A percentile compares a stretch with the other conserved stretches of the same genome.
phyloP scores from a whole-genome alignment of 495 filamentous ascomycete genomes.

The Neurospora hispaniola region DNA sequence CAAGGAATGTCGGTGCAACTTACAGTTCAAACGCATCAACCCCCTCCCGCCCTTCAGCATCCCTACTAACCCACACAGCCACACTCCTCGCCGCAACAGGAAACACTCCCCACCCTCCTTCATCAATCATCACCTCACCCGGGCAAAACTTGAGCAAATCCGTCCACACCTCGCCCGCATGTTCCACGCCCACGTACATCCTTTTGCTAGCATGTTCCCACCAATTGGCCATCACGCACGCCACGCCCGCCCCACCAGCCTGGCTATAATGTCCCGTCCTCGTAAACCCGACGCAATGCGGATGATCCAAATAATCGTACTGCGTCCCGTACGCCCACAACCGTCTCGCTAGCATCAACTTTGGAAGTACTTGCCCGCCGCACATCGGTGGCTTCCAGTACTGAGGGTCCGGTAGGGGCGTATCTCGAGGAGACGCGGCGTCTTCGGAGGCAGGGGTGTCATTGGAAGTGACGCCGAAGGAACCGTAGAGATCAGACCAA shows the following conservation, averaged over 20 bases:
- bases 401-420: conserved; percentile 19
- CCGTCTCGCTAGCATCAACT: conserved; percentile 52
- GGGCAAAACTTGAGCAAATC: conserved; percentile 46
- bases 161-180: conserved; percentile 50
- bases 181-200: conserved; percentile 52
- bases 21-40: conserved; percentile 15
- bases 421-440: conserved; percentile 49
- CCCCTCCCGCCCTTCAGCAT: conserved; percentile 40
- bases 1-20: background rate
- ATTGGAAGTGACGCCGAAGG: conserved; percentile 51
- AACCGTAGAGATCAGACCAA: conserved; percentile 70
- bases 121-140: conserved; percentile 40
- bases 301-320: conserved; percentile 56
- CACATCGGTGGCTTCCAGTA: conserved; percentile 44
- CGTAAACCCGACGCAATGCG: conserved; percentile 61
- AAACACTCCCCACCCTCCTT: conserved; percentile 47
- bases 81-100: conserved; percentile 41
- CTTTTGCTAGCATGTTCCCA: conserved; percentile 29
- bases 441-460: conserved; percentile 68
- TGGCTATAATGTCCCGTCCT: conserved; percentile 29
- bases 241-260: conserved; percentile 36
- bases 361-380: conserved; percentile 43
- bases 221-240: conserved; percentile 50
- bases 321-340: conserved; percentile 63
- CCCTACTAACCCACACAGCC: conserved; percentile 51